Percentiles rank a stretch among this genome's conserved stretches.
phyloP scores from a whole-genome alignment of 148 eudicot species.

The Chenopodium suecicum region DNA sequence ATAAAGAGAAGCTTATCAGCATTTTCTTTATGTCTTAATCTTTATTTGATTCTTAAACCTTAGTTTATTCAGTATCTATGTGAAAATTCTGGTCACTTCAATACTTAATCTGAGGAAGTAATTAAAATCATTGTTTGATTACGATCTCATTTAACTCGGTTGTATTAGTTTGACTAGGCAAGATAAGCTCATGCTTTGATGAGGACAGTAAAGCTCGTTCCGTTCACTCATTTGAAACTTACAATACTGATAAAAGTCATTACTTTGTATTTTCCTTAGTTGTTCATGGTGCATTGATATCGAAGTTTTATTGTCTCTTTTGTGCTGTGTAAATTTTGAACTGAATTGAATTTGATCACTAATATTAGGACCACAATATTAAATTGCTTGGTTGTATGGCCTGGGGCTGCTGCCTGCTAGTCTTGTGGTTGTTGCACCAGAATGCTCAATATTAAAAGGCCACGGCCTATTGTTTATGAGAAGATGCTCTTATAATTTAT shows the following conservation, averaged over 20 bases:
- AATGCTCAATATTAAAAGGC: neutral
- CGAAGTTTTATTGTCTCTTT: neutral
- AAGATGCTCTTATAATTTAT: no score
- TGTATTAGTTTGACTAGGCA: neutral
- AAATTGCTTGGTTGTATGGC: no score
- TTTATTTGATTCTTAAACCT: neutral
- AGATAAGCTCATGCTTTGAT: neutral
- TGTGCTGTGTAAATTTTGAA: neutral
- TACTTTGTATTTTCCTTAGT: neutral
- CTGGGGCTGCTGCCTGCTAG: neutral
- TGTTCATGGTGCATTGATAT: neutral
- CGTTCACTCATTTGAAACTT: neutral
- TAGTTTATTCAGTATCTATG: neutral
- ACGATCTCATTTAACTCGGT: no score
- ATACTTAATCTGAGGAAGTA: neutral
- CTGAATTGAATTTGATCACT: neutral
- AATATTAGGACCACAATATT: neutral
- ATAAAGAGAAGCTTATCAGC: no score
- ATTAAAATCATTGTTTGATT: neutral
- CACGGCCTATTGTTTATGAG: no score
- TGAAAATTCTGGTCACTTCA: neutral
- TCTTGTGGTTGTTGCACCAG: neutral
- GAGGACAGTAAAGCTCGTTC: neutral
- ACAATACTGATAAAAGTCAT: neutral
- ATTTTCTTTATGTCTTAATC: neutral